Base-by-base conservation (phyloP, 2,329 filamentous ascomycete genomes). In the Thermoascus crustaceus region DNA sequence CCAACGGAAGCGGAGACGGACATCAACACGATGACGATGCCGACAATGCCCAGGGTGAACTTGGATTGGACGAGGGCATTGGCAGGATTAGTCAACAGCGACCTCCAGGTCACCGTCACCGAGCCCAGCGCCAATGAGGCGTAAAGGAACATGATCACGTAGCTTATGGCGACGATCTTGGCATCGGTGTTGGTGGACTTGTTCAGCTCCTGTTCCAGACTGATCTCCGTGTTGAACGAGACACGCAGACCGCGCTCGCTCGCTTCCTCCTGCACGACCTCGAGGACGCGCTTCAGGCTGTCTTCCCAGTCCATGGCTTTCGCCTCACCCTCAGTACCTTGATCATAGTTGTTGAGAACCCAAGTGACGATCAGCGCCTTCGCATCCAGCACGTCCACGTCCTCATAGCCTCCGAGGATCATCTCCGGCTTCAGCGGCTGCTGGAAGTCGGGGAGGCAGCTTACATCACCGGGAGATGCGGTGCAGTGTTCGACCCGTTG, bases 181-280 rank as follows among this genome's bases (percentile, higher is more conserved):
- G 89, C 93, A 60, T 98, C 91, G 0, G 91, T 96, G 60, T 98
- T 98, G 32, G 87, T 95, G 23, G 87, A 94, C 64, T 96, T 94
- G 68, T 95, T 98, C 39, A 98, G 72, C 55, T 98, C 91, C 56
- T 95, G 76, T 57, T 96, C 89, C 42, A 98, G 68, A 59, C 88
- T 95, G 60, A 89, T 85, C 63, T 98, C 91, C 0, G 91, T 94
- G 32, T 80, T 94, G 71, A 96, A 98, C 5, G 88, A 96, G 22
- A 98, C 67, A 13, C 91, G 76, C 7, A 98, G 72, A 1, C 88
- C 88, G 31, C 84, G 78, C 13, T 80, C 71, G 3, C 62, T 62
- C 5, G 91, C 93, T 61, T 98, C 87, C 9, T 75, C 66, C 58
- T 94, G 86, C 1, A 87, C 77, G n/a, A 78, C 73, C 13, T 87